These are phyloP conservation scores for Tetrastigma voinierianum DNA, from an alignment of 164 flowering plant genomes.

Conservation along the genomic window DNA sequence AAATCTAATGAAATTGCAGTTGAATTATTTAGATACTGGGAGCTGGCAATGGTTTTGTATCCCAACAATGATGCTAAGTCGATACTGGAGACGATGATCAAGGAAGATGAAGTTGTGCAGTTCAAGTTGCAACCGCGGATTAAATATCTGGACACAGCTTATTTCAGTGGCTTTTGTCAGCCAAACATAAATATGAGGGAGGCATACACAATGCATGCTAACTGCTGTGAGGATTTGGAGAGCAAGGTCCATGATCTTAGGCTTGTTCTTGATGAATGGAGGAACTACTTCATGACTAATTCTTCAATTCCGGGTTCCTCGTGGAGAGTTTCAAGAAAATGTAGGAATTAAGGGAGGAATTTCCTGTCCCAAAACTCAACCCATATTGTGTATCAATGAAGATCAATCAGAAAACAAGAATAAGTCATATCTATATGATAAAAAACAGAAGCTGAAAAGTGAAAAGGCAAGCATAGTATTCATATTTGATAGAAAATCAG, in stretches of 20 bases:
- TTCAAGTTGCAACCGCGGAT: not conserved
- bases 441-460: too few relatives aligned
- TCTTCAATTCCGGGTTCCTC: constrained; percentile 3
- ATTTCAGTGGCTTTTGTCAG: constrained; percentile 36
- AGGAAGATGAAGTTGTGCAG: not conserved
- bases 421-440: too few relatives aligned
- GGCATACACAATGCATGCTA: constrained; percentile 36
- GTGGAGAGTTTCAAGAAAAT: constrained; percentile 33
- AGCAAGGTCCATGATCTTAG: constrained; percentile 33
- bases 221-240: constrained; percentile 32
- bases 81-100: constrained; percentile 20
- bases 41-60: constrained; percentile 19
- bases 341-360: constrained; percentile 1
- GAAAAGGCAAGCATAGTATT: too few relatives aligned
- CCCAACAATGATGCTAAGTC: constrained; percentile 18
- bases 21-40: constrained; percentile 29
- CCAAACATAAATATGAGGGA: constrained; percentile 22
- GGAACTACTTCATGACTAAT: constrained; percentile 19
- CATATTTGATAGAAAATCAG: too few relatives aligned
- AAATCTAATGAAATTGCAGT: constrained; percentile 15
- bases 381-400: too few relatives aligned
- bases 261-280: constrained; percentile 45
- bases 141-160: constrained; percentile 23
- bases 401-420: too few relatives aligned
- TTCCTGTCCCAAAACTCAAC: too few relatives aligned